These are phyloP conservation scores for Echeveria elegans DNA, from an alignment of 164 flowering plant genomes.

Conservation along the genomic window DNA sequence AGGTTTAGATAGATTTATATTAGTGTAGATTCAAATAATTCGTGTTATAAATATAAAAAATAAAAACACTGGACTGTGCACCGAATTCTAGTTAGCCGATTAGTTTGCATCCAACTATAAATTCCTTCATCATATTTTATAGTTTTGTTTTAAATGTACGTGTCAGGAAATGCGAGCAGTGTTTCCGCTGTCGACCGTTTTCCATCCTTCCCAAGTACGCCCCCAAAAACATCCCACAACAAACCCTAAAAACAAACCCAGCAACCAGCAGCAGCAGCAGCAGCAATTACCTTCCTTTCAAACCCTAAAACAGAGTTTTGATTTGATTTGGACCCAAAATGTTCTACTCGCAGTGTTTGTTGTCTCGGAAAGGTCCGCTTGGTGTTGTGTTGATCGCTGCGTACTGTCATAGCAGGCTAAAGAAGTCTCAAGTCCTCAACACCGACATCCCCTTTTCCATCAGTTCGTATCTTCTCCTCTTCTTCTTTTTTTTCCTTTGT, in stretches of 20 bases:
- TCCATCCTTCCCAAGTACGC: neutral
- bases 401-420: conserved; percentile 56
- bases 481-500: neutral
- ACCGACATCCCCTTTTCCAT: conserved; percentile 63
- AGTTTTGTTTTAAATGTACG: neutral
- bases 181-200: conserved; percentile 5
- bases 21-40: too few species aligned
- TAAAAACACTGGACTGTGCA: too few species aligned
- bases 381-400: conserved; percentile 76
- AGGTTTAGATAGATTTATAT: too few species aligned
- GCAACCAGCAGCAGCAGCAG: too few species aligned
- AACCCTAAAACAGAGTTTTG: neutral
- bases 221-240: neutral
- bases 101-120: too few species aligned
- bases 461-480: conserved; percentile 36
- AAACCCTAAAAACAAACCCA: neutral
- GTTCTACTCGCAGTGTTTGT: conserved; percentile 52
- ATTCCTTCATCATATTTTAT: too few species aligned
- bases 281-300: neutral
- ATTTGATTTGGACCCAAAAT: conserved; percentile 15
- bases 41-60: too few species aligned
- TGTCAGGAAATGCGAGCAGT: neutral
- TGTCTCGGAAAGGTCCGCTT: conserved; percentile 56
- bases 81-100: too few species aligned
- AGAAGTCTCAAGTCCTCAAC: conserved; percentile 45